These are phyloP conservation scores for Deinandra increscens DNA, from an alignment of 129 eudicot species.

Conservation along the genomic window DNA sequence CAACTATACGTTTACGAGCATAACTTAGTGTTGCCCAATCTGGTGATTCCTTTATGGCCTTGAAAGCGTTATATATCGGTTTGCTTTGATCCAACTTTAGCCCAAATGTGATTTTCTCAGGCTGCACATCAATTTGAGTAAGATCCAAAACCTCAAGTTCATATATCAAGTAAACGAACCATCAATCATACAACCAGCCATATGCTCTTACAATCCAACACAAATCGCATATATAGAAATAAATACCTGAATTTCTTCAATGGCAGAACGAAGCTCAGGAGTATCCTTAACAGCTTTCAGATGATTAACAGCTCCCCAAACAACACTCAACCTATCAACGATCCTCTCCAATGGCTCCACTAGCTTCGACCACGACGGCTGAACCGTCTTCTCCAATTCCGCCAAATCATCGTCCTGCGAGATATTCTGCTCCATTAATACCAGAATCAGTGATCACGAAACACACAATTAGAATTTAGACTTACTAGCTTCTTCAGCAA, in stretches of 20 bases:
- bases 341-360: constrained; percentile 86
- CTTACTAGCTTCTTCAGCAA: constrained; percentile 69
- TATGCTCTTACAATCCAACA: too few species aligned
- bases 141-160: neutral
- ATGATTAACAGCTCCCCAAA: constrained; percentile 93
- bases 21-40: constrained; percentile 68
- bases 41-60: constrained; percentile 69
- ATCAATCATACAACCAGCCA: constrained; percentile 12
- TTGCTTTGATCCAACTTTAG: constrained; percentile 86
- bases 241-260: constrained; percentile 95
- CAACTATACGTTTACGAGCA: constrained; percentile 88
- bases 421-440: neutral
- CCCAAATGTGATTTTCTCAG: constrained; percentile 78
- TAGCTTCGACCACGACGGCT: constrained; percentile 83
- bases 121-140: constrained; percentile 43
- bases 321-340: constrained; percentile 56
- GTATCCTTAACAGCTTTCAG: constrained; percentile 79
- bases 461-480: neutral
- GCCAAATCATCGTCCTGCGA: constrained; percentile 69
- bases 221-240: too few species aligned
- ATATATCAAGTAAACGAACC: neutral
- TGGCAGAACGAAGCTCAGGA: constrained; percentile 84
- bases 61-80: constrained; percentile 85
- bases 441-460: neutral
- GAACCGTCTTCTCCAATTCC: constrained; percentile 78